These are phyloP conservation scores for Hypoxylon lienhwacheense DNA, from an alignment of 495 filamentous ascomycete species.

Conservation along the genomic window DNA sequence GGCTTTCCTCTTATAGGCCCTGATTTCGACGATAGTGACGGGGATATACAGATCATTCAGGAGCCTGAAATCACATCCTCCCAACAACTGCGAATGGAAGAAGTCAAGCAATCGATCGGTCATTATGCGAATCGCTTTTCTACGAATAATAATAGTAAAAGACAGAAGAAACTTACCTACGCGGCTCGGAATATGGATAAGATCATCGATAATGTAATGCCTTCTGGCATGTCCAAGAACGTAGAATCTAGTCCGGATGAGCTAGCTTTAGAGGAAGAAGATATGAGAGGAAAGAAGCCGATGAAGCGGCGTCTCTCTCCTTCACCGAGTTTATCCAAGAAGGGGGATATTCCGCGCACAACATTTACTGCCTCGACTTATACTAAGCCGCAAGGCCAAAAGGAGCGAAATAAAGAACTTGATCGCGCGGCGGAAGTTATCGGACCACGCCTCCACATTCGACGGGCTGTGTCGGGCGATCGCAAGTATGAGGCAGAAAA, in stretches of 20 bases:
- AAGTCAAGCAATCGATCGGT: constrained; percentile 1
- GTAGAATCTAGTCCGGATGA: constrained; percentile 26
- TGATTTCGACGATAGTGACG: constrained; percentile 17
- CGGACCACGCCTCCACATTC: constrained; percentile 14
- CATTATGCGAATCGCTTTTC: constrained; percentile 8
- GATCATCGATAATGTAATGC: constrained; percentile 15
- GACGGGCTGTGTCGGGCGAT: constrained; percentile 30
- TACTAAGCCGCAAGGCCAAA: background rate
- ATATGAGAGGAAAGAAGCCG: constrained; percentile 11
- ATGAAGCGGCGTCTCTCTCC: constrained; percentile 10
- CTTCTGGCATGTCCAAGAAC: background rate
- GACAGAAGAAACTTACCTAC: background rate
- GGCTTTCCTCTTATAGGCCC: background rate
- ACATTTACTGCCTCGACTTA: constrained; percentile 13
- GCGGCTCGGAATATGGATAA: constrained; percentile 1
- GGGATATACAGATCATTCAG: constrained; percentile 16
- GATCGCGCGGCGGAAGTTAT: constrained; percentile 15
- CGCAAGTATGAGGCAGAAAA: constrained; percentile 17
- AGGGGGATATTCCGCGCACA: constrained; percentile 24
- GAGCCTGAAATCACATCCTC: background rate
- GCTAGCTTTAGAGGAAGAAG: constrained; percentile 13
- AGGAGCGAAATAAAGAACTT: background rate
- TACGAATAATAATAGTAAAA: too few species aligned
- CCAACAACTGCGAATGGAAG: background rate
- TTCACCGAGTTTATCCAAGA: constrained; percentile 33